Base-by-base conservation (phyloP, 1,284 basidiomycete genomes). In the Cerrena zonata region DNA sequence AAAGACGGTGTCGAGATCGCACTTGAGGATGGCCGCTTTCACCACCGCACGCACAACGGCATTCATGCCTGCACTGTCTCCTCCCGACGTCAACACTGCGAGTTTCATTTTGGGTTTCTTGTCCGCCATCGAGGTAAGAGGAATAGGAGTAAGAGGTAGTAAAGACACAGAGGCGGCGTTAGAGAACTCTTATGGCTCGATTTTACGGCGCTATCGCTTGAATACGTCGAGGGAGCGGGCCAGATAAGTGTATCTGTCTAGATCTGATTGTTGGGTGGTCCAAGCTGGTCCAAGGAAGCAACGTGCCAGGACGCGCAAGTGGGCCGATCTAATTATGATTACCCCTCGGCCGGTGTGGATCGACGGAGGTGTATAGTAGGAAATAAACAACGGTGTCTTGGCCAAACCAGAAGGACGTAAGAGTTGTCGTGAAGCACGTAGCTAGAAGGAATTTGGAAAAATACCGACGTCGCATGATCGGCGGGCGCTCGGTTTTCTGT, bases 51-150 rank as follows among this genome's bases (percentile, higher is more conserved):
- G 88, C 46, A 96, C 93, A 48, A 88, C 92, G 30, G 94, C 92
- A 67, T 96, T 96, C 93, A 95, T 94, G 61, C 91, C 95, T 43
- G 96, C 94, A 67, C 90, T 92, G 75, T 99, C 95, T 61, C 96
- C 95, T 52, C 95, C 96, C 0, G 89, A 93, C 2, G 95, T 99
- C 62, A 99, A 82, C 48, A 97, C 88, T 4, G 94, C 94, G 64
- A 94, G 77, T 72, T 87, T 88, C 78, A 93, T 90, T 53, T 53
- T 61, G 34, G 26, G 50, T 26, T 53, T 50, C 41, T 37, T 39
- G 12, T 47, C 40, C 11, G 40, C 18, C n/a, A 42, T 37, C 15
- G 36, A 12, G 38, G 23, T 40, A n/a, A 25, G 12, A 22, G 46
- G 18, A n/a, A 27, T 27, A 3, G 22, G 5, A 26, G 37, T 34